Conservation (phyloP, 2,329 filamentous ascomycete species). For the Neurospora sp. region DNA sequence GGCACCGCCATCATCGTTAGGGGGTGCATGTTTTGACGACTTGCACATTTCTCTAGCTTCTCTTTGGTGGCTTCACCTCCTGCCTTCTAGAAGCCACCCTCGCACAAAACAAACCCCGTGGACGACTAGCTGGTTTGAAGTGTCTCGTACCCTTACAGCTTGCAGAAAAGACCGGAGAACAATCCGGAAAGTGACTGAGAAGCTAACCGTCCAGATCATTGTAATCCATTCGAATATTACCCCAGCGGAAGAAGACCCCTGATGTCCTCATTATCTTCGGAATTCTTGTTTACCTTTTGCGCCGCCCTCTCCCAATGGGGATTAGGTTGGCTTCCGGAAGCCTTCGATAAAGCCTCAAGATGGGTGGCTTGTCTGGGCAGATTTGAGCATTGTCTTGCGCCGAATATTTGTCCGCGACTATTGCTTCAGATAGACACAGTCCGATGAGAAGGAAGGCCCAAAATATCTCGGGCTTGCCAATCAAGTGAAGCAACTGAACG, state of each 20-base stretch:
- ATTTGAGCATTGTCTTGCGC: not conserved
- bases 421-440: not conserved
- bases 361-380: not conserved
- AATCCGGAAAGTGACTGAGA: not conserved
- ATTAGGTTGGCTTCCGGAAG: not conserved
- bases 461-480: not conserved
- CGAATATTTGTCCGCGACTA: not conserved
- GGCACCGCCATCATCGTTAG: not conserved
- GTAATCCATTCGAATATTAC: not conserved
- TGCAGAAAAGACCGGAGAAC: not conserved
- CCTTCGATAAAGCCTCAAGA: not conserved
- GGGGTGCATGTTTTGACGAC: not conserved
- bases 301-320: not conserved
- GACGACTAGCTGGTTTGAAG: not conserved
- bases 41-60: not conserved
- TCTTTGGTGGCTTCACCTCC: not conserved
- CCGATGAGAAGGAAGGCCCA: not conserved
- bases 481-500: not conserved
- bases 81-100: not conserved
- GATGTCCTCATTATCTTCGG: not conserved
- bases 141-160: not conserved
- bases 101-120: not conserved
- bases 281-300: not conserved
- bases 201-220: not conserved
- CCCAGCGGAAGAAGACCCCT: not conserved